Conservation (phyloP, 2,329 filamentous ascomycete species). For the Epichloe sylvatica region DNA sequence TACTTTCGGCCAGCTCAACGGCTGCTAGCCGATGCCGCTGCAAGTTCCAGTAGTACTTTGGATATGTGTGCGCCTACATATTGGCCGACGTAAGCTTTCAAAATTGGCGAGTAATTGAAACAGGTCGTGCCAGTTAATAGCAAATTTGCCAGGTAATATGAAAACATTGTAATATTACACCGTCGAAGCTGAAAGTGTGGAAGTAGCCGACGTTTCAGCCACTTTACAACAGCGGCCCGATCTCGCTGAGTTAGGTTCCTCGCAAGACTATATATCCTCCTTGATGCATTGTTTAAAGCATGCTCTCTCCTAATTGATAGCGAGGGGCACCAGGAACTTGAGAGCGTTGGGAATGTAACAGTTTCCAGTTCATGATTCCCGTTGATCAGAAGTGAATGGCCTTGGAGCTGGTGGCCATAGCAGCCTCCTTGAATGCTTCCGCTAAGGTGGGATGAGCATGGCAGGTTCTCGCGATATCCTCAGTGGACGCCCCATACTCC, state of each 20-base stretch:
- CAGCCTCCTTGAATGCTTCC: slow-evolving; percentile 98
- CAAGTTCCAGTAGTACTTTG: too few species aligned
- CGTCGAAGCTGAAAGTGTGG: not conserved
- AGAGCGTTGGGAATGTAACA: not conserved
- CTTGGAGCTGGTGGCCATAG: slow-evolving; percentile 92
- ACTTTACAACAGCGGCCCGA: not conserved
- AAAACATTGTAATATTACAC: slow-evolving; percentile 1
- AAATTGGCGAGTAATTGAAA: too few species aligned
- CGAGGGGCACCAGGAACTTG: not conserved
- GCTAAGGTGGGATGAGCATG: slow-evolving; percentile 93
- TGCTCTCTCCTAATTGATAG: not conserved
- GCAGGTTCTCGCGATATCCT: slow-evolving; percentile 88
- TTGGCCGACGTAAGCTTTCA: too few species aligned
- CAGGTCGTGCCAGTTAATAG: too few species aligned
- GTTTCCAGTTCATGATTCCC: not conserved
- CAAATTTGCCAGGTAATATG: not conserved
- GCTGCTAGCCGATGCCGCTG: too few species aligned
- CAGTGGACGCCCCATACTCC: slow-evolving; percentile 89
- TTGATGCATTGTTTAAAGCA: not conserved
- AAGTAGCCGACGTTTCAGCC: not conserved
- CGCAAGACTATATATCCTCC: not conserved
- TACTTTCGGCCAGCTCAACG: too few species aligned
- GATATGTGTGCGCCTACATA: too few species aligned
- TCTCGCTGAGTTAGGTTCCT: not conserved
- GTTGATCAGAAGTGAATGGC: slow-evolving; percentile 74